Evolutionary conservation across 2,329 filamentous ascomycete species (phyloP).

Genomic region (Diplodia mutila): DNA sequence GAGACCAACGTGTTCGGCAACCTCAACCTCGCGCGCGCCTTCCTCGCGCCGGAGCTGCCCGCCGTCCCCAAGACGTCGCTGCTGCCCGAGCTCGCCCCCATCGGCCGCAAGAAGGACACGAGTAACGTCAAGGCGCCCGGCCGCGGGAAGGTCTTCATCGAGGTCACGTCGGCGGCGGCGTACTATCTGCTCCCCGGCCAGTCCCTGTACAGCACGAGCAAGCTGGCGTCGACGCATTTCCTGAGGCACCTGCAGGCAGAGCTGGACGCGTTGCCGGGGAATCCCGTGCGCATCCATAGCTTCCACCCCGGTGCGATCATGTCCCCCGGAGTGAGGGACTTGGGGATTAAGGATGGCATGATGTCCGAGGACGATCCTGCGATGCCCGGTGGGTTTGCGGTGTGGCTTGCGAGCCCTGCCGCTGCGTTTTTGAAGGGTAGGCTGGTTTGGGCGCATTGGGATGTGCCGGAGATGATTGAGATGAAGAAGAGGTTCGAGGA

Average conservation of each 20-base stretch:
- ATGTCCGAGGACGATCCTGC: background rate
- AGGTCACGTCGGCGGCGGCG: constrained; percentile 10
- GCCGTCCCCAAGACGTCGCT: background rate
- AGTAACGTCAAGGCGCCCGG: background rate
- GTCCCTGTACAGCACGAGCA: constrained; percentile 26
- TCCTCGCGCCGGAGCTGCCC: constrained; percentile 25
- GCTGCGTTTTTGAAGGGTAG: constrained; percentile 30
- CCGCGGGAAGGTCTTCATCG: constrained; percentile 4
- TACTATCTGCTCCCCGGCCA: background rate
- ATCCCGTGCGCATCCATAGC: background rate
- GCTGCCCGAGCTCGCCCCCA: background rate
- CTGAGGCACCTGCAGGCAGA: constrained; percentile 25
- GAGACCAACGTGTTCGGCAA: constrained; percentile 28
- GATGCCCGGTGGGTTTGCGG: constrained; percentile 30
- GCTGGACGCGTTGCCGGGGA: background rate
- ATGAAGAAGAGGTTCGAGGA: constrained; percentile 1
- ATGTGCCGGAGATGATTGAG: constrained; percentile 35
- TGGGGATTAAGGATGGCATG: background rate
- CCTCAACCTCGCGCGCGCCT: constrained; percentile 29
- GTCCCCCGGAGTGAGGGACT: background rate
- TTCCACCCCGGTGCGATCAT: background rate
- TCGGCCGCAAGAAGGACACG: background rate
- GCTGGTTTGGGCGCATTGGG: constrained; percentile 37
- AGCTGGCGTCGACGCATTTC: constrained; percentile 17
- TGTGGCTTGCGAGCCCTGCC: constrained; percentile 40